A percentile compares a stretch with the other conserved stretches of the same genome.
phyloP scores from a whole-genome alignment of 345 rosid species.

The Pistacia atlantica region DNA sequence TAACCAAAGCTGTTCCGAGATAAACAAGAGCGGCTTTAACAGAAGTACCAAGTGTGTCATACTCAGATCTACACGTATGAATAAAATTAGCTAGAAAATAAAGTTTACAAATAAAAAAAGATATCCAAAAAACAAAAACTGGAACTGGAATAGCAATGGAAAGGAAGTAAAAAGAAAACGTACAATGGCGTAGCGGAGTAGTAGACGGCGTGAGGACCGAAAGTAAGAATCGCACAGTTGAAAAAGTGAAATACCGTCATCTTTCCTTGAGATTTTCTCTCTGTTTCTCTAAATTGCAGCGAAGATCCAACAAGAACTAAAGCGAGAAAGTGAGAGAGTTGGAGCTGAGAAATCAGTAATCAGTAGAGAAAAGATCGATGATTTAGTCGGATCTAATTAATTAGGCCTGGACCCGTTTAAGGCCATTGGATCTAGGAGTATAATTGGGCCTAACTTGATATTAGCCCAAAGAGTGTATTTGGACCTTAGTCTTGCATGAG shows the following conservation, averaged over 20 bases:
- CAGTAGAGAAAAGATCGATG: neutral
- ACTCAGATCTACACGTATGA: conserved; percentile 69
- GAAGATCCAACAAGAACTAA: neutral
- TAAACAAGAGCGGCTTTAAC: conserved; percentile 89
- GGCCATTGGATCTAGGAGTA: neutral
- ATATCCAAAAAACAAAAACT: neutral
- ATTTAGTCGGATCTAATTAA: neutral
- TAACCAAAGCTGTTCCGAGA: conserved; percentile 84
- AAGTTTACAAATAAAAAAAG: neutral
- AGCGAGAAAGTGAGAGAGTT: neutral
- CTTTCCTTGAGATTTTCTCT: neutral
- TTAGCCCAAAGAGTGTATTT: too few relatives aligned
- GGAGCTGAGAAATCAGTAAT: too few relatives aligned
- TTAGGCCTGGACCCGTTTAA: neutral
- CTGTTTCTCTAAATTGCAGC: neutral
- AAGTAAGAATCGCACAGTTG: conserved; percentile 98
- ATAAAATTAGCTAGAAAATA: neutral
- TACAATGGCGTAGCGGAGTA: conserved; percentile 98
- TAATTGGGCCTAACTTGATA: neutral
- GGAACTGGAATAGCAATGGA: neutral
- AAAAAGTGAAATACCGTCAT: conserved; percentile 98
- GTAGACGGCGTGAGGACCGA: conserved; percentile 98
- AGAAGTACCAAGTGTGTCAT: conserved; percentile 95
- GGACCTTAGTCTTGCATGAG: too few relatives aligned
- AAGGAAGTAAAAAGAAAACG: neutral